phyloP scores from a whole-genome alignment of 1,139 yeast species.

The Saccharomycopsis hybrid region DNA sequence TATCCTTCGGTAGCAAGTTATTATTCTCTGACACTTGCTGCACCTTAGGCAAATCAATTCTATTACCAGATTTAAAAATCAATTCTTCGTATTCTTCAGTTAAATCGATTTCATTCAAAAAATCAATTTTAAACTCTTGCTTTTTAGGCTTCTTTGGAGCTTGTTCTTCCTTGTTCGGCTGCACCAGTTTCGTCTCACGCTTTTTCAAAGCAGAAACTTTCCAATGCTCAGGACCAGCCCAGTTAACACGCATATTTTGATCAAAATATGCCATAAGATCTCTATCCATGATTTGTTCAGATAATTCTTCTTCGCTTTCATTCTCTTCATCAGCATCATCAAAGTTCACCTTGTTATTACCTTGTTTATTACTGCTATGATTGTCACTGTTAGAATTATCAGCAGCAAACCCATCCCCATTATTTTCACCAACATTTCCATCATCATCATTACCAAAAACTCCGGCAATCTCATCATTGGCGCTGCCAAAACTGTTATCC shows the following conservation, averaged over 20 bases:
- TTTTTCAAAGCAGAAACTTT: conserved; percentile 40
- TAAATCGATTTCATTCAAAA: conserved; percentile 39
- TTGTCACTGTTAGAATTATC: background rate
- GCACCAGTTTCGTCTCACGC: conserved; percentile 23
- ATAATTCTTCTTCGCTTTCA: conserved; percentile 18
- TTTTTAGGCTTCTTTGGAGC: conserved; percentile 29
- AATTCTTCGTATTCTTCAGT: conserved; percentile 36
- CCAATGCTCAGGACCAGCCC: conserved; percentile 94
- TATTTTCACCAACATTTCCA: conserved; percentile 17
- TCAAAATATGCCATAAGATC: conserved; percentile 59
- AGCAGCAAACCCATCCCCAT: background rate
- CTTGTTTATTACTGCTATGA: background rate
- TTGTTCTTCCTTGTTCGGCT: conserved; percentile 22
- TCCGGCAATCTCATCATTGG: conserved; percentile 19
- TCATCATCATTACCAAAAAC: conserved; percentile 27
- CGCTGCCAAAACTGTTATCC: conserved; percentile 22
- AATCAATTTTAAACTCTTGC: conserved; percentile 40
- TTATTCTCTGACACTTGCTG: conserved; percentile 36
- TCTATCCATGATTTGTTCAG: conserved; percentile 15
- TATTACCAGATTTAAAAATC: conserved; percentile 44
- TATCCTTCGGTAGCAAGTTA: conserved; percentile 66
- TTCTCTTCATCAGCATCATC: conserved; percentile 11
- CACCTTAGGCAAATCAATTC: conserved; percentile 38
- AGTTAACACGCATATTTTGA: conserved; percentile 48
- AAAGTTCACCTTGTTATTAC: background rate